Base-by-base conservation (phyloP, 345 rosid genomes). In the Citrus mangshanensis region DNA sequence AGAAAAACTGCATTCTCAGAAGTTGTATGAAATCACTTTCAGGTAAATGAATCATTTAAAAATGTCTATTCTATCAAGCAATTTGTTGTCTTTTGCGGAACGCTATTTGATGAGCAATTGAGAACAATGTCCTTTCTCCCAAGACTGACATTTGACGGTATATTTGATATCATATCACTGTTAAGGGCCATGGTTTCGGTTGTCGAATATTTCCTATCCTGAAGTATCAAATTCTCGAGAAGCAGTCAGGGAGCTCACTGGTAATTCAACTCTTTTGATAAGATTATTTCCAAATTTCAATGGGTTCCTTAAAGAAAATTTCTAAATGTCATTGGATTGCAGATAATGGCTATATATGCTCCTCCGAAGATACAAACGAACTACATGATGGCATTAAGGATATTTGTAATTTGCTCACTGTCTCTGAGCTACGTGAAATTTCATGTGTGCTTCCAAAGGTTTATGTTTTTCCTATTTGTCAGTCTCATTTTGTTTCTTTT, bases 121-220 rank as follows among this genome's bases (percentile, higher is more conserved):
- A 54, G 58, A 51, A 54, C 58, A 54, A 18, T 19, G 7, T 54
- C 7, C 27, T 54, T 38, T 74, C 72, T 58, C 35, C 63, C 28
- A 61, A 12, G 51, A 65, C 75, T 35, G 62, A 69, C 25, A 51
- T 16, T 34, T 51, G 34, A 68, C 7, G 9, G 32, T 68, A 30
- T 5, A 18, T 51, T 75, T 74, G 46, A 76, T 19, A 7, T 77
- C 25, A 76, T 14, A 5, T 77, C 25, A 79, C 81, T 70, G 56
- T 79, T 72, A 82, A 93, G 98, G 97, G 72, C 97, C 96, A 66
- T 95, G 99, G 98, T 93, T 95, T 70, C 91, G 91, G 81, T 56
- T 91, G 81, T 89, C 95, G 56, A 89, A 79, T 79, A 87, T 93
- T 82, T 83, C 86, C 9, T 95, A 93, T 77, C 85, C 86, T 61